phyloP scores from a whole-genome alignment of 768 basidiomycete species.

The Amanita pseudoporphyria region DNA sequence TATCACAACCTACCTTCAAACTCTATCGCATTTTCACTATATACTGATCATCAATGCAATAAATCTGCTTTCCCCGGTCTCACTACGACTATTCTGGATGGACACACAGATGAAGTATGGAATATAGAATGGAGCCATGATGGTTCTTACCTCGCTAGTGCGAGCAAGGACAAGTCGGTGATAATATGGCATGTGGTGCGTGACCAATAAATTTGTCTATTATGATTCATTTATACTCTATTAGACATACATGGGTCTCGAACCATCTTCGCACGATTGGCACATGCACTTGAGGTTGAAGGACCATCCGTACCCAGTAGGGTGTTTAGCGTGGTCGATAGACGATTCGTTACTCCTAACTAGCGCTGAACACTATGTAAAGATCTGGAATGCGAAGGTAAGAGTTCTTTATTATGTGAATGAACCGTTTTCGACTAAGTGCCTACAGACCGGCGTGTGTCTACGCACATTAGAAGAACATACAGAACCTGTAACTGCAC shows the following conservation, averaged over 20 bases:
- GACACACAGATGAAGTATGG: slow-evolving; percentile 94
- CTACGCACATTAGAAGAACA: slow-evolving; percentile 61
- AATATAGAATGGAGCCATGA: slow-evolving; percentile 91
- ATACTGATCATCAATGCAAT: slow-evolving; percentile 78
- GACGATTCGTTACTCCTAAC: slow-evolving; percentile 82
- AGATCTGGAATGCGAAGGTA: slow-evolving; percentile 88
- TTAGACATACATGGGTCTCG: slow-evolving; percentile 32
- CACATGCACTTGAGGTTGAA: slow-evolving; percentile 47
- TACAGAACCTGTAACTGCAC: slow-evolving; percentile 73
- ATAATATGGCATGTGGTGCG: slow-evolving; percentile 88
- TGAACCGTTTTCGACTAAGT: slow-evolving; percentile 10
- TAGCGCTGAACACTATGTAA: slow-evolving; percentile 70
- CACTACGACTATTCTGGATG: slow-evolving; percentile 77
- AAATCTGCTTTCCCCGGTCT: slow-evolving; percentile 74
- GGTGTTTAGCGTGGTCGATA: slow-evolving; percentile 85
- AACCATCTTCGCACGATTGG: slow-evolving; percentile 49
- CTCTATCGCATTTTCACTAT: slow-evolving; percentile 63
- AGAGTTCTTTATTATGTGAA: slow-evolving; percentile 10
- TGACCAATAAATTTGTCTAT: slow-evolving; percentile 7
- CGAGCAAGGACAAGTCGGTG: slow-evolving; percentile 78
- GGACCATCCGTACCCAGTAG: slow-evolving; percentile 74
- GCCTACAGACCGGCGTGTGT: slow-evolving; percentile 60
- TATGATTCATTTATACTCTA: slow-evolving; percentile 9
- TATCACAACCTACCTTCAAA: slow-evolving; percentile 74
- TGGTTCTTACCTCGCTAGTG: slow-evolving; percentile 77